These are phyloP conservation scores for Cetraspora pellucida DNA, from an alignment of 192 early-diverging fungal genomes.

Conservation along the genomic window DNA sequence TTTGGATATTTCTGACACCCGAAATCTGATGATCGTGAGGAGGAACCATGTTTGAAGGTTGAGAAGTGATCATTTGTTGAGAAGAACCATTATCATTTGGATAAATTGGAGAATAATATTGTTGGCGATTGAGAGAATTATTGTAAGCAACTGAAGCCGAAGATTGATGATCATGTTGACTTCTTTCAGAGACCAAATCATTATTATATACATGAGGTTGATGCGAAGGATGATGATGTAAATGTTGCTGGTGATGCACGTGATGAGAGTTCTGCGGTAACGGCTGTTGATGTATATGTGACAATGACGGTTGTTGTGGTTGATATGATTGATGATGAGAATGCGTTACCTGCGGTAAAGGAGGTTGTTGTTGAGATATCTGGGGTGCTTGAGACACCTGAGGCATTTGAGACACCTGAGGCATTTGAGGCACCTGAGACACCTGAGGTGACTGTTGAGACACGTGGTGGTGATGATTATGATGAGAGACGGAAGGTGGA, in stretches of 20 bases:
- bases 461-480: too few species aligned
- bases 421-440: too few species aligned
- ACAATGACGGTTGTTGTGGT: background rate
- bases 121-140: background rate
- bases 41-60: background rate
- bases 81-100: background rate
- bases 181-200: conserved; percentile 5
- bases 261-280: background rate
- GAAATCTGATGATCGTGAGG: background rate
- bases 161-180: conserved; percentile 8
- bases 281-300: background rate
- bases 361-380: background rate
- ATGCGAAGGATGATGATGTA: background rate
- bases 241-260: background rate
- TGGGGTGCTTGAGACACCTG: too few species aligned
- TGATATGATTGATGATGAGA: background rate
- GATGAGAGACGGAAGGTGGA: too few species aligned
- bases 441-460: too few species aligned
- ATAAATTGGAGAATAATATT: background rate
- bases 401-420: too few species aligned
- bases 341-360: background rate
- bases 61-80: background rate
- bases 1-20: too few species aligned
- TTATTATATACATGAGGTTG: background rate
- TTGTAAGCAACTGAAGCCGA: background rate